Base-by-base conservation (phyloP, 2,329 filamentous ascomycete genomes). In the Reticulascus tulasneorum region DNA sequence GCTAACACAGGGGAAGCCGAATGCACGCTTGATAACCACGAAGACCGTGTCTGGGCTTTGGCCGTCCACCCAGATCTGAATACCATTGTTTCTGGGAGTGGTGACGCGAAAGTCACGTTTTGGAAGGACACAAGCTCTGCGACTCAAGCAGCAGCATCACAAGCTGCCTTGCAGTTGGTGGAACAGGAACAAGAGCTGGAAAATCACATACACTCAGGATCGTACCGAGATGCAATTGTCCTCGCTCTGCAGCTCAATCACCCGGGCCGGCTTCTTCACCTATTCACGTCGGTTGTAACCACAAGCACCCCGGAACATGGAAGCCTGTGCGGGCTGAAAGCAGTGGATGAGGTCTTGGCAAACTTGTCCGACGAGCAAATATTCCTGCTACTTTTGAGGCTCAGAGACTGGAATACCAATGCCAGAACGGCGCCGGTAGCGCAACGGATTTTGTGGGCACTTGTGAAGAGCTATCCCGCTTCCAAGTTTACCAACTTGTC, bases 331-430 rank as follows among this genome's bases (percentile, higher is more conserved):
- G 85, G 84, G 1, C 58, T 80, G 12, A 70, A 64, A 38, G 77
- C 80, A 9, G 91, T 97, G 8, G 93, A 97, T 50, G 76, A 88
- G 33, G 90, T 95, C 1, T 69, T 98, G 1, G 77, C 73, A n/a
- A 77, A 68, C 10, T 71, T 98, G 6, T 84, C 83, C 5, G 83
- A 93, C 49, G 84, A 91, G 49, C 91, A 97, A 57, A 75, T 98
- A 11, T 94, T 87, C 62, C 71, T 79, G 7, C 74, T 98, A 11
- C 74, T 98, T 1, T 69, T 91, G 23, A 75, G 93, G 40, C 64
- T 96, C 28, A 77, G 94, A 29, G 93, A 98, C 63, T 98, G 93
- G 93, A 98, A 98, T 58, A 94, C 93, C 5, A 97, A 97, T 51
- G 89, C 88, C 0, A 77, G 87, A 43, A 94, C 88, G 4, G 83